A percentile compares a stretch with the other conserved stretches of the same genome.
These are phyloP conservation scores for Penicillium arizonense DNA, from an alignment of 495 filamentous ascomycete genomes.

Conservation along the genomic window DNA sequence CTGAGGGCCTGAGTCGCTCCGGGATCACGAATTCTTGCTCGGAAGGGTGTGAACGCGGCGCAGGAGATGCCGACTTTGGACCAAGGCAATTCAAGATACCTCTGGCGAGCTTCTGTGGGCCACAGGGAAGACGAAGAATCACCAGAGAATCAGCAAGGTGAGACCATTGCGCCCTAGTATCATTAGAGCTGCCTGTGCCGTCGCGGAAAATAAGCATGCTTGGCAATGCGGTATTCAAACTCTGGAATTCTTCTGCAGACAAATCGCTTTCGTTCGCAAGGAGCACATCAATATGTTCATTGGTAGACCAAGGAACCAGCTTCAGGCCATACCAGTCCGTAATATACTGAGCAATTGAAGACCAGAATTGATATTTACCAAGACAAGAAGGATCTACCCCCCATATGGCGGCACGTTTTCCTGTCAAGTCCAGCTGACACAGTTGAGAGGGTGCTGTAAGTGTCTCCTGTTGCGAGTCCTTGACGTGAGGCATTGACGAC, in stretches of 20 bases:
- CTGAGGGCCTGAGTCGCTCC: background rate
- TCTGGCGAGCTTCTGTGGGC: conserved; percentile 60
- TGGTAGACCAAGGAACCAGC: conserved; percentile 27
- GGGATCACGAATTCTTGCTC: background rate
- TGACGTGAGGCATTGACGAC: background rate
- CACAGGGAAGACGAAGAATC: conserved; percentile 49
- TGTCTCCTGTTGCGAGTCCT: conserved; percentile 4
- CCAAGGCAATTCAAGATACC: conserved; percentile 35
- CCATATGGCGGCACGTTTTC: conserved; percentile 18
- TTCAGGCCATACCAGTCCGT: conserved; percentile 42
- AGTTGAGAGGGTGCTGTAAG: conserved; percentile 7
- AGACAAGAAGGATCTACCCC: conserved; percentile 10
- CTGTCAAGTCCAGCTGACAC: conserved; percentile 11
- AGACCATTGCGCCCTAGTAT: conserved; percentile 16
- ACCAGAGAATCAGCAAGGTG: conserved; percentile 27
- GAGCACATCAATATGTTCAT: conserved; percentile 26
- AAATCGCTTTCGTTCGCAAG: conserved; percentile 34
- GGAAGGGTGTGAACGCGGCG: background rate
- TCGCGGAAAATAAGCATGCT: conserved; percentile 26
- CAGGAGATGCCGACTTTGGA: background rate
- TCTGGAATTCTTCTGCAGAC: conserved; percentile 1
- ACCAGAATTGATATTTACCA: conserved; percentile 3
- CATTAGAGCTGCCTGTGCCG: conserved; percentile 9
- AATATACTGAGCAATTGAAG: conserved; percentile 19
- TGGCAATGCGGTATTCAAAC: conserved; percentile 12